These are phyloP conservation scores for Aspergillus sp. DNA, from an alignment of 2,329 filamentous ascomycete genomes.

Conservation along the genomic window DNA sequence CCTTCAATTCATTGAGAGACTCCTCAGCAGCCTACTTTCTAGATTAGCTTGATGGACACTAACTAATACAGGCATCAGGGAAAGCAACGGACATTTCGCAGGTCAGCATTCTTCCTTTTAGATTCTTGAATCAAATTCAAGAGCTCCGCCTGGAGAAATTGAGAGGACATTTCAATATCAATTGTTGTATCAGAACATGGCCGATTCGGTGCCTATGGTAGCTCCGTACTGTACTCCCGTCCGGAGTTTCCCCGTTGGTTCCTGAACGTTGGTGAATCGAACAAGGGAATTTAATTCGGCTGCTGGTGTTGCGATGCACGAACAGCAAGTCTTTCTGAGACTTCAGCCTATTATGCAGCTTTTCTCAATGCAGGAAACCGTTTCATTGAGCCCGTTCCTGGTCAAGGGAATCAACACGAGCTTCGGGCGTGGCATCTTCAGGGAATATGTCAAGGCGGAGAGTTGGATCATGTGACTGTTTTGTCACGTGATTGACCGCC, in stretches of 20 bases:
- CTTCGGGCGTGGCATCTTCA: conserved; percentile 12
- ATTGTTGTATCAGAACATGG: conserved; percentile 22
- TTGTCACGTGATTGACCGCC: conserved; percentile 7
- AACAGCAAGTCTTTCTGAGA: too few species aligned
- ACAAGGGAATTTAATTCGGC: neutral
- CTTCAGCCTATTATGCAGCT: neutral
- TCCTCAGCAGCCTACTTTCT: conserved; percentile 72
- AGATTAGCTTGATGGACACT: conserved; percentile 14
- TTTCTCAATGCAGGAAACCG: neutral
- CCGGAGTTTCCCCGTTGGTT: neutral
- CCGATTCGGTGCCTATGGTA: conserved; percentile 8
- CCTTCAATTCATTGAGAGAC: conserved; percentile 80
- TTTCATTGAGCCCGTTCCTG: neutral
- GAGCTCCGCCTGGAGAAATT: conserved; percentile 81
- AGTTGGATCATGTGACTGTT: conserved; percentile 14
- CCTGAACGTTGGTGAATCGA: neutral
- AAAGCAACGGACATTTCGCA: conserved; percentile 53
- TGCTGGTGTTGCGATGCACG: too few species aligned
- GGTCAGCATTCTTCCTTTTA: conserved; percentile 85
- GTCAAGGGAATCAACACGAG: conserved; percentile 3
- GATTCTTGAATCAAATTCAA: conserved; percentile 89
- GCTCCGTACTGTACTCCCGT: neutral
- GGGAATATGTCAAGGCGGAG: conserved; percentile 12
- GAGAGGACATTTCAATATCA: conserved; percentile 66
- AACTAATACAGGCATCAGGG: conserved; percentile 9